Percentiles rank a stretch among this genome's conserved stretches.
Evolutionary conservation across 2,329 filamentous ascomycete species (phyloP).

Genomic region (Drechslerella stenobrocha): DNA sequence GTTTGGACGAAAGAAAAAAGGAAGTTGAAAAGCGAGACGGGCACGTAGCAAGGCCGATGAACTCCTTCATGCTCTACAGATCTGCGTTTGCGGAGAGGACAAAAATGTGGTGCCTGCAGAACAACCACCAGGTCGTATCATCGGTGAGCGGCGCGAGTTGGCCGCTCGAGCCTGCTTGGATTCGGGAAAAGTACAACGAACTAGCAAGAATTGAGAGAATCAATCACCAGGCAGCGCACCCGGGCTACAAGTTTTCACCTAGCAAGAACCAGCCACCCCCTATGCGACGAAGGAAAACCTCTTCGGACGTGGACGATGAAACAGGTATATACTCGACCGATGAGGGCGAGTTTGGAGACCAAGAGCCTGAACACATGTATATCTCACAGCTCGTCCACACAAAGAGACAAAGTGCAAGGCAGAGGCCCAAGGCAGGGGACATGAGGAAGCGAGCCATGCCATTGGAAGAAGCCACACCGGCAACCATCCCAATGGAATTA

Average conservation of each 20-base stretch:
- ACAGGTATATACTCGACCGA: slow-evolving; percentile 59
- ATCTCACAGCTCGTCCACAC: slow-evolving; percentile 6
- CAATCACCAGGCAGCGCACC: slow-evolving; percentile 83
- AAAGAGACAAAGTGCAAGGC: slow-evolving; percentile 19
- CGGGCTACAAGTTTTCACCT: slow-evolving; percentile 91
- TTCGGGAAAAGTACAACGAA: slow-evolving; percentile 75
- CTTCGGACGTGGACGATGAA: slow-evolving; percentile 56
- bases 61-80: slow-evolving; percentile 96
- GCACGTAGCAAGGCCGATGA: slow-evolving; percentile 89
- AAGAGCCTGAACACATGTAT: slow-evolving; percentile 10
- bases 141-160: slow-evolving; percentile 84
- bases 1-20: slow-evolving; percentile 66
- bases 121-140: slow-evolving; percentile 93
- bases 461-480: slow-evolving; percentile 53
- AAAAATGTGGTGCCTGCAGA: slow-evolving; percentile 77
- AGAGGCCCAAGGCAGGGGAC: slow-evolving; percentile 25
- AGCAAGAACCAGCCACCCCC: slow-evolving; percentile 64
- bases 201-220: slow-evolving; percentile 78
- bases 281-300: slow-evolving; percentile 59
- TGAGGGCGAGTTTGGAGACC: slow-evolving; percentile 56
- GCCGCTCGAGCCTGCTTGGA: slow-evolving; percentile 73
- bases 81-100: slow-evolving; percentile 87
- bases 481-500: slow-evolving; percentile 1
- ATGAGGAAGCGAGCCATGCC: slow-evolving; percentile 54
- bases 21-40: slow-evolving; percentile 74